Conservation (phyloP, 257 asterid species). For the Sherardia arvensis region DNA sequence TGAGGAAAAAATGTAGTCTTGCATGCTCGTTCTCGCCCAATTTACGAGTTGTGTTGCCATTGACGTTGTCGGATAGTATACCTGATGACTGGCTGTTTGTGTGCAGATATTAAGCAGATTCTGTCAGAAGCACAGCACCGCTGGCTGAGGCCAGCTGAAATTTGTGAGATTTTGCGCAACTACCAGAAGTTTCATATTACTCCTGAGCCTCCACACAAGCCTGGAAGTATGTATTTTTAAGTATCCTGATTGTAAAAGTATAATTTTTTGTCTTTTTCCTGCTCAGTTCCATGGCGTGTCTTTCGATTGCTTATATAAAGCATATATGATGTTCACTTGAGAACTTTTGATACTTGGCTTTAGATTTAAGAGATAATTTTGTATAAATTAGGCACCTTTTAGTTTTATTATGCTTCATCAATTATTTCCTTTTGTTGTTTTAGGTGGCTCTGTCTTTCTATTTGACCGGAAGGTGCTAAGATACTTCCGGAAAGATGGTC, state of each 20-base stretch:
- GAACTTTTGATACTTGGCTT: neutral
- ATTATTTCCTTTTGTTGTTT: slow-evolving; percentile 16
- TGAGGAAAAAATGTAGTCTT: neutral
- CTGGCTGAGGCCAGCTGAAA: slow-evolving; percentile 97
- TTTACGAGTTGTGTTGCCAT: neutral
- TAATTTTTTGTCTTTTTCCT: neutral
- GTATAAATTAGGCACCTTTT: neutral
- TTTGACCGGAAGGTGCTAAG: slow-evolving; percentile 88
- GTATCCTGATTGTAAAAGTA: neutral
- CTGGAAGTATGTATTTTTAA: slow-evolving; percentile 63
- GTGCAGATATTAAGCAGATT: slow-evolving; percentile 75
- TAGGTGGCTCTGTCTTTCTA: slow-evolving; percentile 97
- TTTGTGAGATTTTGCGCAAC: slow-evolving; percentile 74
- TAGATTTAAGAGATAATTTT: neutral
- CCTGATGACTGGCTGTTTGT: slow-evolving; percentile 15
- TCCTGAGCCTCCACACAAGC: slow-evolving; percentile 77
- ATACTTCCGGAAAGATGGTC: slow-evolving; percentile 94
- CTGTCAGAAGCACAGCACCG: slow-evolving; percentile 68
- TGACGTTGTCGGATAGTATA: no score
- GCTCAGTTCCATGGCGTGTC: neutral
- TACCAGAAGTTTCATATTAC: slow-evolving; percentile 57
- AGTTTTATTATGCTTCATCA: neutral
- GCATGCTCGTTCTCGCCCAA: neutral
- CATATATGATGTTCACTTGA: neutral
- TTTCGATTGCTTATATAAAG: neutral